These are phyloP conservation scores for Cercospora zeae-maydis DNA, from an alignment of 2,329 filamentous ascomycete species.

Conservation along the genomic window DNA sequence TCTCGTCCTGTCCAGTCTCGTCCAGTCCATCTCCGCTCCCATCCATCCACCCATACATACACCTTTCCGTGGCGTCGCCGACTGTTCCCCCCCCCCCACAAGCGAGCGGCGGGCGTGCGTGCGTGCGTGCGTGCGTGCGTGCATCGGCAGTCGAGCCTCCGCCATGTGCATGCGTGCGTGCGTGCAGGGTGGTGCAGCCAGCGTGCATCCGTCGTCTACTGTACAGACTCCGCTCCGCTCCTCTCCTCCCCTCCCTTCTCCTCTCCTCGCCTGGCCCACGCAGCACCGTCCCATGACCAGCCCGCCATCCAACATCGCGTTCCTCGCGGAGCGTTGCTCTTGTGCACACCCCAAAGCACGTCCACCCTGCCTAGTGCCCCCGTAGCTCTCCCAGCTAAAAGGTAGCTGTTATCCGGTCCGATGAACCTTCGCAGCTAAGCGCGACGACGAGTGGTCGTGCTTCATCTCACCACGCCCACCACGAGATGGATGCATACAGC, in stretches of 20 bases:
- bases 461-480: not conserved
- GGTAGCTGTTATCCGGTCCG: constrained; percentile 22
- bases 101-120: not conserved
- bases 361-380: not conserved
- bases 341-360: not conserved
- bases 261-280: too few species aligned
- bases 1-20: too few species aligned
- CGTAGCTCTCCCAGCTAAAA: constrained; percentile 22
- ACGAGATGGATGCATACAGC: constrained; percentile 3
- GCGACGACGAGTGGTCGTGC: constrained; percentile 8
- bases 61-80: not conserved
- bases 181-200: too few species aligned
- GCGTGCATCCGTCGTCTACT: too few species aligned
- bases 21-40: too few species aligned
- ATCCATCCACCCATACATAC: too few species aligned
- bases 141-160: not conserved
- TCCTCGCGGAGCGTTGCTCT: constrained; percentile 9
- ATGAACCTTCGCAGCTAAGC: constrained; percentile 21
- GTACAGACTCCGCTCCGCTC: too few species aligned
- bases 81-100: not conserved
- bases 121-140: not conserved
- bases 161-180: too few species aligned
- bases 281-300: too few species aligned
- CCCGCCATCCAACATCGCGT: not conserved
- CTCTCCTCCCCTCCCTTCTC: too few species aligned